Base-by-base conservation (phyloP, 2,329 filamentous ascomycete species). In the Penicillium sclerotiorum region DNA sequence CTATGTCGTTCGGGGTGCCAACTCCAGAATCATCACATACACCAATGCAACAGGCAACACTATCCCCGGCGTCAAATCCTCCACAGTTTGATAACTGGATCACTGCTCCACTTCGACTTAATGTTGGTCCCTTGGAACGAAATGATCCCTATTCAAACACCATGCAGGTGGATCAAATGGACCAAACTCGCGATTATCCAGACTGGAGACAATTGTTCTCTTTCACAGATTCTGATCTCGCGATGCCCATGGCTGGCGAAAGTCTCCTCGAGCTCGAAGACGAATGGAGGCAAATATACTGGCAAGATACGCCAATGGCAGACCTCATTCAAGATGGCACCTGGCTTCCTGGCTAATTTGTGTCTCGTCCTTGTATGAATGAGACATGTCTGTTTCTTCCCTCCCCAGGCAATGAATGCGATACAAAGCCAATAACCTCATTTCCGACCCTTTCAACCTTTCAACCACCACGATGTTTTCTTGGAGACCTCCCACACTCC, bases 231-330 rank as follows among this genome's bases (percentile, higher is more conserved):
- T 54, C 67, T 13, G 71, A 72, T 12, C 64, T 71, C 21, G 64
- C 69, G 3, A 62, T 65, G 5, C 68, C 70, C 2, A 66, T 72
- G 54, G 61, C 66, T 5, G 60, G 70, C 38, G 72, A 73, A 41
- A 68, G 69, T 17, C 56, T 73, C 4, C 65, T 68, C 5, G 70
- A 74, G 40, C 60, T 74, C 47, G 71, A 74, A 55, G 69, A 74
- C 33, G 72, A 75, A 57, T 75, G 72, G 72, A 67, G 72, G n/a
- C 71, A 74, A 51, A 68, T 75, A 8, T 75, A 75, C 47, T 70
- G 71, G 64, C 70, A 73, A 51, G 72, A 74, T 46, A 68, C 70
- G 1, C 70, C 68, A 2, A 69, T 74, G 68, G 64, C 70, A 13
- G 72, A 74, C 56, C 62, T 73, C 27, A 62, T 74, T 20, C 68